Conservation (phyloP, 2,329 filamentous ascomycete genomes). For the Aspergillus neoniger region DNA sequence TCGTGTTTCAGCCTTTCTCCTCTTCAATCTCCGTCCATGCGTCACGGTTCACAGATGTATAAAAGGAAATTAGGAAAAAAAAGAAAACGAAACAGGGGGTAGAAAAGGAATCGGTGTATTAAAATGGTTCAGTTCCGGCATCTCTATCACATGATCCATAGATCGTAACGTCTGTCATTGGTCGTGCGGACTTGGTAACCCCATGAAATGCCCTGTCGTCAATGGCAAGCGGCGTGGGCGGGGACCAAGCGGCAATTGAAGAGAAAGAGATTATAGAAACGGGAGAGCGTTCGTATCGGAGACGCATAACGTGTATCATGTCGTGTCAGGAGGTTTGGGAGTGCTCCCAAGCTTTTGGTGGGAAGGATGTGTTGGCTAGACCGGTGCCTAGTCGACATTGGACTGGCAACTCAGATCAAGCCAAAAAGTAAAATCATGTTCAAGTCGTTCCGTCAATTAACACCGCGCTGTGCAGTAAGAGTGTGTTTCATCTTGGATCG, state of each 20-base stretch:
- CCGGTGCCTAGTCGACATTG: not conserved
- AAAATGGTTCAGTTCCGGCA: constrained; percentile 30
- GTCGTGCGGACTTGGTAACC: constrained; percentile 31
- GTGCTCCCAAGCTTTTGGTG: not conserved
- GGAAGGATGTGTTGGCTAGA: not conserved
- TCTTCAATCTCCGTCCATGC: constrained; percentile 10
- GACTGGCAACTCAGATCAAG: not conserved
- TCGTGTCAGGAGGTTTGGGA: constrained; percentile 10
- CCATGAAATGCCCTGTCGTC: constrained; percentile 16
- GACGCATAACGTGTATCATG: constrained; percentile 15
- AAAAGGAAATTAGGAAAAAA: constrained; percentile 17
- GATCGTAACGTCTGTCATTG: constrained; percentile 45
- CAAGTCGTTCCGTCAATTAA: constrained; percentile 1
- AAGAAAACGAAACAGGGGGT: constrained; percentile 10
- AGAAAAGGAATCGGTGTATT: constrained; percentile 16
- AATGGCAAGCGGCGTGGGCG: constrained; percentile 8
- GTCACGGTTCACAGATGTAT: constrained; percentile 10
- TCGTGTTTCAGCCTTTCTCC: constrained; percentile 22
- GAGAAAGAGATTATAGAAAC: constrained; percentile 7
- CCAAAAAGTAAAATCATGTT: not conserved
- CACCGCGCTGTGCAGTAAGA: not conserved
- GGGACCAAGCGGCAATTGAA: constrained; percentile 8
- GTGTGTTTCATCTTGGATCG: constrained; percentile 2
- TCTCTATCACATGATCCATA: constrained; percentile 46
- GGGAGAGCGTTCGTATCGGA: constrained; percentile 13